Evolutionary conservation across 805 yeast species (phyloP), one percentile per base, ranked within the genome.

Genomic region (Jamesozyma jinghongensis): DNA sequence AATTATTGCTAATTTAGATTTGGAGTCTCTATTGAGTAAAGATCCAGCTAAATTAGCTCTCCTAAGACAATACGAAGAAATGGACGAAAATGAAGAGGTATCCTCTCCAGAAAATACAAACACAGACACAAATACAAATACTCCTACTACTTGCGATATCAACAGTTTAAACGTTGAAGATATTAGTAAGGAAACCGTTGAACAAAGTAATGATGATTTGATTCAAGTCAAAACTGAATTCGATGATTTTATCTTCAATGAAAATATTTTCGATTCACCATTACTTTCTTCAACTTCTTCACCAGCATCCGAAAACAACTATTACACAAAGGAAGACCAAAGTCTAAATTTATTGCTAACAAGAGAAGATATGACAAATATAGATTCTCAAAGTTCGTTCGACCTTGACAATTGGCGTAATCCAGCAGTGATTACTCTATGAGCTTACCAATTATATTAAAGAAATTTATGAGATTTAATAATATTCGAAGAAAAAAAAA

Each of bases 341-440:
- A 16, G 18, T 19, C 14, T 32, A 18, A 32, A 32, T 19, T 18
- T 32, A 18, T n/a, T 32, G 13, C 10, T 32, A 8, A 19, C 19
- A 19, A 32, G 12, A 32, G 26, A 32, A 32, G 35, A 32, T 12
- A 13, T 17, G 7, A 14, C 26, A 5, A 18, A 32, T 18, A 17
- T 32, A 28, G 16, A 28, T 33, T 28, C 28, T 30, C 8, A 59
- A 49, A 54, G 54, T 52, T 59, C 61, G 44, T 56, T 51, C 51
- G 66, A 50, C 41, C 58, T 62, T 54, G 67, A 61, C 56, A 65
- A 63, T 64, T 63, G 65, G 69, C 68, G 69, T 62, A 63, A 65
- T 65, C 68, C 69, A 65, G 69, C 59, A 57, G 69, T 52, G 69
- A 63, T 65, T 61, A 60, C 67, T 19, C 37, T 37, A 40, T 32